phyloP scores from a whole-genome alignment of 306 rosid genomes.

The Castanopsis chinensis region DNA sequence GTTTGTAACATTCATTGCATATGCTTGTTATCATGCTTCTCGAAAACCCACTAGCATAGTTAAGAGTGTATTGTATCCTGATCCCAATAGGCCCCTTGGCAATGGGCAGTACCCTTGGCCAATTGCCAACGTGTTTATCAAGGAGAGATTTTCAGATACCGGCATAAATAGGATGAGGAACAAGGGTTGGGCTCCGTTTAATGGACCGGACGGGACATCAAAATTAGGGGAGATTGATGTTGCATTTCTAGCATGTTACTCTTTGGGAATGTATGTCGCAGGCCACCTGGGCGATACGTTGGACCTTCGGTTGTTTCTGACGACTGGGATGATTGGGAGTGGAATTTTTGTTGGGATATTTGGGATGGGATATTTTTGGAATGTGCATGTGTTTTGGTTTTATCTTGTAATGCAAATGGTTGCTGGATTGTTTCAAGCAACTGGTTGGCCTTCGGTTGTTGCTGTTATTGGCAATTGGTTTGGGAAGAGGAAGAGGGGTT shows the following conservation, averaged over 20 bases:
- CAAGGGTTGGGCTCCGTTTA: constrained; percentile 70
- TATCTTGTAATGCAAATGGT: constrained; percentile 65
- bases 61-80: constrained; percentile 63
- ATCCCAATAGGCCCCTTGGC: constrained; percentile 8
- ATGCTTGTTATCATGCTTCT: constrained; percentile 78
- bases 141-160: neutral
- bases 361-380: constrained; percentile 75
- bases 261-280: constrained; percentile 70
- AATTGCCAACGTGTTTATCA: constrained; percentile 29
- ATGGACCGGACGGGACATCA: constrained; percentile 54
- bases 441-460: constrained; percentile 90
- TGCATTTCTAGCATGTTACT: constrained; percentile 66
- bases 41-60: constrained; percentile 71
- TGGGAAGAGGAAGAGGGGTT: constrained; percentile 72
- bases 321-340: constrained; percentile 70
- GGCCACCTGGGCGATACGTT: constrained; percentile 72
- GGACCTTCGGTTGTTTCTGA: constrained; percentile 62
- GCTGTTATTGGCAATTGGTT: constrained; percentile 91
- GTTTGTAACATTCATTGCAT: constrained; percentile 62
- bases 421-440: constrained; percentile 80
- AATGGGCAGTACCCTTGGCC: constrained; percentile 34
- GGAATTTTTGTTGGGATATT: constrained; percentile 62
- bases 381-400: constrained; percentile 61
- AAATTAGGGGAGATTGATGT: constrained; percentile 73
- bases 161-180: neutral